Evolutionary conservation across 176 grass and related monocot genomes (phyloP).

Genomic region (Carex pumila): DNA sequence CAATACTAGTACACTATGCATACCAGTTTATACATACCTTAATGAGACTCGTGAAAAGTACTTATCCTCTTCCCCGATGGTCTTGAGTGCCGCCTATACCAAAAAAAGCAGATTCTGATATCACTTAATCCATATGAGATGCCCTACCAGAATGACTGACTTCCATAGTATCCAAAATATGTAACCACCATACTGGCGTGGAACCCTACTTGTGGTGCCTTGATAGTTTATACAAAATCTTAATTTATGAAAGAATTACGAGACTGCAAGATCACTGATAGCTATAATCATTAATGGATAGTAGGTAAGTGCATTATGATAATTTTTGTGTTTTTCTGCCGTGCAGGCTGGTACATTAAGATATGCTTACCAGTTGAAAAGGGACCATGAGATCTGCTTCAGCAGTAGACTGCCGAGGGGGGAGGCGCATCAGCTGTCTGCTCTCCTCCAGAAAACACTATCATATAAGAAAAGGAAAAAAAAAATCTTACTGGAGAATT

Average conservation of each 20-base stretch:
- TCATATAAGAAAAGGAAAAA: constrained; percentile 17
- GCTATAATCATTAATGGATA: background rate
- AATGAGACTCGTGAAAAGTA: constrained; percentile 86
- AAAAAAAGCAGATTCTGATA: constrained; percentile 10
- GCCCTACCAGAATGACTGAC: background rate
- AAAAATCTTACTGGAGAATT: background rate
- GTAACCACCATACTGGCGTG: background rate
- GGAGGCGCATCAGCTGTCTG: constrained; percentile 80
- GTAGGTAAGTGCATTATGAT: background rate
- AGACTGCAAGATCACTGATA: background rate
- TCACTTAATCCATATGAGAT: background rate
- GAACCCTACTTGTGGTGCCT: background rate
- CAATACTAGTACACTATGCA: background rate
- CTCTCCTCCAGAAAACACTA: constrained; percentile 99
- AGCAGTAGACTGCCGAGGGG: constrained; percentile 94
- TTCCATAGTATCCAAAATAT: background rate
- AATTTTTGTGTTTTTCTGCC: background rate
- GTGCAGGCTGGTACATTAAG: background rate
- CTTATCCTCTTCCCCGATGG: constrained; percentile 87
- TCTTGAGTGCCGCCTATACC: constrained; percentile 88
- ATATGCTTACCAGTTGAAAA: constrained; percentile 78
- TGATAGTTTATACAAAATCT: background rate
- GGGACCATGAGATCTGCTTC: constrained; percentile 97
- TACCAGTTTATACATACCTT: constrained; percentile 32
- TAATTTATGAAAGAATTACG: background rate